phyloP scores from a whole-genome alignment of 202 grass and related monocot species.

The Panicum virgatum region DNA sequence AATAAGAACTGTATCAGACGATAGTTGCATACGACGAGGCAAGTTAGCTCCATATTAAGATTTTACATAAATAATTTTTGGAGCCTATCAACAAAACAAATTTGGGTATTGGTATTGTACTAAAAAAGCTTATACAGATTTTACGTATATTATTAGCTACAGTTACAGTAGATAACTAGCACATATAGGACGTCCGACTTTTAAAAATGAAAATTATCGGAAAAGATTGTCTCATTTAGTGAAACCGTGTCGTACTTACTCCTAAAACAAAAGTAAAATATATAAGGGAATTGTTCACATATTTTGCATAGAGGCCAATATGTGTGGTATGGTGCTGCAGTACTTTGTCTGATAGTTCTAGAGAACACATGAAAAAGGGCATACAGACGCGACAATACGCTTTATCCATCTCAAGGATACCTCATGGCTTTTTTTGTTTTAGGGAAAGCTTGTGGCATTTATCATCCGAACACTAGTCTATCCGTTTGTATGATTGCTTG shows the following conservation, averaged over 20 bases:
- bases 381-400: neutral
- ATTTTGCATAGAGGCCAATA: neutral
- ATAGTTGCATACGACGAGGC: neutral
- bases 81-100: neutral
- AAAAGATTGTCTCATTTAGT: too few relatives aligned
- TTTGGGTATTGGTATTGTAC: neutral
- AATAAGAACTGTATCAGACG: neutral
- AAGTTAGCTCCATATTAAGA: neutral
- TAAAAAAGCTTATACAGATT: neutral
- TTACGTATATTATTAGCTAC: too few relatives aligned
- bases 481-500: neutral
- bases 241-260: neutral
- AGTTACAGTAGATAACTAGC: neutral
- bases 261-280: neutral
- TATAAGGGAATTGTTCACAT: neutral
- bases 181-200: too few relatives aligned
- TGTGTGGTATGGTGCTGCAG: neutral
- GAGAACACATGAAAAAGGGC: neutral
- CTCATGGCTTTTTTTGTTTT: too few relatives aligned
- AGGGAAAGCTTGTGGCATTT: neutral
- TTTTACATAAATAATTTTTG: neutral
- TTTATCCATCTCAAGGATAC: too few relatives aligned
- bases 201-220: too few relatives aligned
- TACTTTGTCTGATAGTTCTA: neutral
- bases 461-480: neutral